These are phyloP conservation scores for Ballota nigra DNA, from an alignment of 257 asterid species.

Conservation along the genomic window DNA sequence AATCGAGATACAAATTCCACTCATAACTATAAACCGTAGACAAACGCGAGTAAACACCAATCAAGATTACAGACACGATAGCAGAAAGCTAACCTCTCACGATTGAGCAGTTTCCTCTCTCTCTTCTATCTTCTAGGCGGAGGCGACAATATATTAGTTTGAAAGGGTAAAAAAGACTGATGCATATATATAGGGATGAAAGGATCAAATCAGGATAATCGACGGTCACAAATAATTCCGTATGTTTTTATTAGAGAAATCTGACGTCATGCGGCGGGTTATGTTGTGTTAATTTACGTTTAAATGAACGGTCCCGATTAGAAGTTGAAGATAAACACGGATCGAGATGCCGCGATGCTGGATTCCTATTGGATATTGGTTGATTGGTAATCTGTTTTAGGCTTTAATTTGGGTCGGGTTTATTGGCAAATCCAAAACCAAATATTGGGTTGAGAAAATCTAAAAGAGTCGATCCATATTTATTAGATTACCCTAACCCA, in stretches of 20 bases:
- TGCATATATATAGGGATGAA: constrained; percentile 36
- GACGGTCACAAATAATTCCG: constrained; percentile 47
- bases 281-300: constrained; percentile 42
- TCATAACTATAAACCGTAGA: neutral
- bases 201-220: constrained; percentile 22
- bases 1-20: neutral
- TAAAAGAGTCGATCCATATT: too few relatives aligned
- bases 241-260: constrained; percentile 33
- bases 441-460: too few relatives aligned
- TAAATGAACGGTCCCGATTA: constrained; percentile 46
- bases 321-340: constrained; percentile 32
- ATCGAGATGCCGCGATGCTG: constrained; percentile 25
- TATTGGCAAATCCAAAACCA: neutral
- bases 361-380: constrained; percentile 38
- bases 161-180: accelerated
- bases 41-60: neutral
- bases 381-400: neutral
- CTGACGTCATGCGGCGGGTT: constrained; percentile 39
- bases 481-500: too few relatives aligned
- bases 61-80: neutral
- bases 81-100: constrained; percentile 25
- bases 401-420: neutral
- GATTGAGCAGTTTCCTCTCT: neutral
- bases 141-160: constrained; percentile 19
- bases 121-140: neutral